A percentile compares a stretch with the other conserved stretches of the same genome.
These are phyloP conservation scores for Ascoidea asiatica DNA, from an alignment of 805 yeast genomes.

Conservation along the genomic window DNA sequence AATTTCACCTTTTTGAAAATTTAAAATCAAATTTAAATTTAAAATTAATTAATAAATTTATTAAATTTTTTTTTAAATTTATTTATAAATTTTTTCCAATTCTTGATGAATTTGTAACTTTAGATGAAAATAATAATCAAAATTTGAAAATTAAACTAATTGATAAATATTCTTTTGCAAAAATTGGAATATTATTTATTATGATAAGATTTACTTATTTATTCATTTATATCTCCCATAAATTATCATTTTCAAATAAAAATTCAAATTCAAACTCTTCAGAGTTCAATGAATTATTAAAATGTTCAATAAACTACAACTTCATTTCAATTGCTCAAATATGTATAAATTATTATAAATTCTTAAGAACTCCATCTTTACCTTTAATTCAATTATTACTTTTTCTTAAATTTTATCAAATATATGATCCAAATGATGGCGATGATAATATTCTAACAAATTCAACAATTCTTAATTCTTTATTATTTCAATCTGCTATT, in stretches of 20 bases:
- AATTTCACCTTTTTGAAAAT: background rate
- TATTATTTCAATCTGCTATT: background rate
- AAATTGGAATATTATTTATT: background rate
- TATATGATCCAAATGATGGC: background rate
- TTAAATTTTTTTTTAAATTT: too few relatives aligned
- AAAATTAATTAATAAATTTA: too few relatives aligned
- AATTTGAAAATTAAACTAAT: too few relatives aligned
- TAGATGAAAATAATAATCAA: background rate
- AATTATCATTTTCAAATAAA: background rate
- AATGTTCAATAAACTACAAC: background rate
- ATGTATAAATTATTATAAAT: background rate
- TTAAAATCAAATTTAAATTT: too few relatives aligned
- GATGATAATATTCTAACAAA: background rate
- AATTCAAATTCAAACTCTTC: too few relatives aligned
- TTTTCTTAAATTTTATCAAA: background rate
- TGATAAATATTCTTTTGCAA: background rate
- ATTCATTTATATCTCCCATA: background rate
- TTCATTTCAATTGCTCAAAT: background rate
- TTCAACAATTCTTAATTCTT: background rate
- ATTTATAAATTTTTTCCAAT: background rate
- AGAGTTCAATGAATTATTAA: background rate
- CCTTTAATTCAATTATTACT: background rate
- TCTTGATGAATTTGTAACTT: background rate
- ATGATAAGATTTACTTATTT: background rate
- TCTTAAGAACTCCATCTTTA: background rate